phyloP scores from a whole-genome alignment of 2,329 filamentous ascomycete species.

The Rhynchosporium secalis region DNA sequence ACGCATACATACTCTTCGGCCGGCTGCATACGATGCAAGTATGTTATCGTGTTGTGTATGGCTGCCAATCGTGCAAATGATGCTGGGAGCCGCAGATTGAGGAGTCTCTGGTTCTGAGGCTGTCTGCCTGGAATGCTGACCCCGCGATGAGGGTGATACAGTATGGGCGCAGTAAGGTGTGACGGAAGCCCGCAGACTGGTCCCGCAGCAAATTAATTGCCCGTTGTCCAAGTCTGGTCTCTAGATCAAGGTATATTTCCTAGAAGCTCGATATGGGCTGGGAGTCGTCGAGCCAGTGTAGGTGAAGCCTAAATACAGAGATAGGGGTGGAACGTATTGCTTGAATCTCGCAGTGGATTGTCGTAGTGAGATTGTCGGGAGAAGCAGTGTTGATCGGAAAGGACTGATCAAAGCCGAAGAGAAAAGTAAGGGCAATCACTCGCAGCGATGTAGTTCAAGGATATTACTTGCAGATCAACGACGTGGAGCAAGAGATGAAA shows the following conservation, averaged over 20 bases:
- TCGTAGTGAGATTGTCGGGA: conserved; percentile 10
- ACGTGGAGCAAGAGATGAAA: conserved; percentile 6
- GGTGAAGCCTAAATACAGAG: not conserved
- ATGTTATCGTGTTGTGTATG: conserved; percentile 1
- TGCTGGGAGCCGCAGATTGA: conserved; percentile 9
- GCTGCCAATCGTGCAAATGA: conserved; percentile 17
- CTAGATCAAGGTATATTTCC: not conserved
- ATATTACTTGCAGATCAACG: conserved; percentile 2
- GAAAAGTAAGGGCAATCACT: not conserved
- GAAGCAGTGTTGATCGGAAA: not conserved
- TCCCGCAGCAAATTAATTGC: not conserved
- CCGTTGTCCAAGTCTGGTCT: not conserved
- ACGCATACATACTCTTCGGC: conserved; percentile 8
- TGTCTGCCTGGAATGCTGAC: conserved; percentile 19
- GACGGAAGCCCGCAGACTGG: not conserved
- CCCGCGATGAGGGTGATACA: conserved; percentile 15
- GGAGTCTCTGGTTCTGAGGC: conserved; percentile 14
- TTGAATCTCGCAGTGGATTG: not conserved
- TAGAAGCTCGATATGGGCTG: not conserved
- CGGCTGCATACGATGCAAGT: conserved; percentile 12
- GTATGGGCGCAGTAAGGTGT: not conserved
- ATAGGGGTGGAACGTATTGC: conserved; percentile 5
- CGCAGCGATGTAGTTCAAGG: conserved; percentile 10
- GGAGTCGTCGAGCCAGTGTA: not conserved
- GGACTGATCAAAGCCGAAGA: not conserved